Percentiles rank a stretch among this genome's conserved stretches.
phyloP scores from a whole-genome alignment of 352 stramenopile species.

The Blastocystis sp. region DNA sequence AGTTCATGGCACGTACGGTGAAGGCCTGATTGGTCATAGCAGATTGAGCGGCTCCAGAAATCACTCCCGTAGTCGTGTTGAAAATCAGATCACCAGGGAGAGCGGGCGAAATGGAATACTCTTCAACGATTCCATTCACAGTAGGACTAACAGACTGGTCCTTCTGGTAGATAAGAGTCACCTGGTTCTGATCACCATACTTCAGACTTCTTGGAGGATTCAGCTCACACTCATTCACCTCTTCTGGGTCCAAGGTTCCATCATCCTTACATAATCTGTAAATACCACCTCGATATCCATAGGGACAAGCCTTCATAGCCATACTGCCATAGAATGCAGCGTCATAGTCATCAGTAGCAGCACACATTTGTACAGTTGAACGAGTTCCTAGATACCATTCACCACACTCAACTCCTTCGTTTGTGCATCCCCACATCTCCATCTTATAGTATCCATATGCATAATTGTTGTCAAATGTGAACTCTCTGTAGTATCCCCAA shows the following conservation, averaged over 20 bases:
- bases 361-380: neutral
- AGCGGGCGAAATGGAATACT: neutral
- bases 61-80: neutral
- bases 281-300: neutral
- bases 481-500: neutral
- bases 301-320: neutral
- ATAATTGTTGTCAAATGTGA: neutral
- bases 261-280: conserved; percentile 14
- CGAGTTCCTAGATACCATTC: conserved; percentile 23
- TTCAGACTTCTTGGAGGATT: neutral
- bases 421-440: neutral
- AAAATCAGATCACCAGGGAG: conserved; percentile 2
- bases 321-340: neutral
- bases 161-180: neutral
- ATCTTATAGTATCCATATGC: neutral
- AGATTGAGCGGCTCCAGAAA: neutral
- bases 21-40: neutral
- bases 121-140: neutral
- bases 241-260: neutral
- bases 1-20: neutral
- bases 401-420: neutral
- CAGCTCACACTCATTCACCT: neutral
- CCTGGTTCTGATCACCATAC: conserved; percentile 3
- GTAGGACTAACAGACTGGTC: neutral
- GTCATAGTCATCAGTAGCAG: neutral